Percentiles rank a stretch among this genome's conserved stretches.
Conservation (phyloP, 805 yeast species). For the Candida loeiensis region DNA sequence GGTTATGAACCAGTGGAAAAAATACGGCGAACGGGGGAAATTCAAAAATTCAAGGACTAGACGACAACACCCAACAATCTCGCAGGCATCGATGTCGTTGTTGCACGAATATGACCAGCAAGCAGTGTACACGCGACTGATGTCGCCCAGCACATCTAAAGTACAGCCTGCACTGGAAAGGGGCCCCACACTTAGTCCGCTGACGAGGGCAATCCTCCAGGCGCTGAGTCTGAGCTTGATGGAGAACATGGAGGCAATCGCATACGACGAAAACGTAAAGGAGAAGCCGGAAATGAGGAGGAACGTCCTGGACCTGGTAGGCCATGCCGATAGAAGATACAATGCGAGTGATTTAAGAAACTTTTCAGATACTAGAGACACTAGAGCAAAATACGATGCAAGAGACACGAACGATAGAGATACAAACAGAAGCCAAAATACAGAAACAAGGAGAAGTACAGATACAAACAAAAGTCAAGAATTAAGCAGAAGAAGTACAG, state of each 20-base stretch:
- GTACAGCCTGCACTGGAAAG: background rate
- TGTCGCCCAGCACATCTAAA: conserved; percentile 6
- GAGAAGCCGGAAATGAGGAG: too few species aligned
- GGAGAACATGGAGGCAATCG: background rate
- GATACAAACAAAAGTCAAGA: too few species aligned
- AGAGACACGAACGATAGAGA: too few species aligned
- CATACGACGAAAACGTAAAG: background rate
- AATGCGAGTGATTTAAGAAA: too few species aligned
- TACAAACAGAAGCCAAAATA: too few species aligned
- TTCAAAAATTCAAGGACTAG: background rate
- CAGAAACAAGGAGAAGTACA: too few species aligned
- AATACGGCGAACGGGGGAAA: conserved; percentile 3
- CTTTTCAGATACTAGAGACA: too few species aligned
- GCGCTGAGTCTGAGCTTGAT: conserved; percentile 3
- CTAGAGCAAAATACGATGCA: too few species aligned
- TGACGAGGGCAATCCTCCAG: conserved; percentile 4
- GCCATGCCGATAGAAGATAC: too few species aligned
- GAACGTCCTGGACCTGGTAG: too few species aligned
- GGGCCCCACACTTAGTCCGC: conserved; percentile 1
- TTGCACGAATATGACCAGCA: conserved; percentile 10
- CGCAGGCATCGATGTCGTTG: conserved; percentile 6
- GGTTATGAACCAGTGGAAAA: background rate
- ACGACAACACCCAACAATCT: background rate
- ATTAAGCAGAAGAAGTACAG: too few species aligned
- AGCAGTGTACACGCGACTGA: conserved; percentile 6